Evolutionary conservation across 352 stramenopile genomes (phyloP), one percentile per base, ranked within the genome.

Genomic region (Globisporangium sylvaticum): DNA sequence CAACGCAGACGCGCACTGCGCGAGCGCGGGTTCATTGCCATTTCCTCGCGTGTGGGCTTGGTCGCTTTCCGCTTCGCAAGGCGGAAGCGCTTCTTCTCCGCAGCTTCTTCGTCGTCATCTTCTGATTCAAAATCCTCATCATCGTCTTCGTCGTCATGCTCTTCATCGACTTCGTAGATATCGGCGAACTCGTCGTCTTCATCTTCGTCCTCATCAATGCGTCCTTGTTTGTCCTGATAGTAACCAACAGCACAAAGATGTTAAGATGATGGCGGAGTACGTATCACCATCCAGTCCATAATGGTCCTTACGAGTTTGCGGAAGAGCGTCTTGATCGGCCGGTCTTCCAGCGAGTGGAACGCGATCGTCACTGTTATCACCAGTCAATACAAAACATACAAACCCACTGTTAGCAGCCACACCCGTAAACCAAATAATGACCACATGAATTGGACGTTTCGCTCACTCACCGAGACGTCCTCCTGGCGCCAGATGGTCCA

Each of bases 281-380:
- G 1, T n/a, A n/a, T n/a, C n/a, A 15, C 6, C 22, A 37, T 22
- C 15, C 2, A 15, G 15, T 55, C 14, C 8, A 5, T 18, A 12
- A 15, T 44, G 20, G 12, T 12, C 24, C 73, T 20, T 74, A 92
- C 81, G 58, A 91, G 65, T 32, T 79, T 67, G 8, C 87, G 80
- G 62, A 94, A 92, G 24, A 92, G 78, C 9, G 77, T 67, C 73
- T 94, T 94, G 66, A 94, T 94, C 29, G 84, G 84, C 18, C 87
- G 84, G 62, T 94, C 87, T 57, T 94, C 87, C 18, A 94, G 74
- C 6, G 87, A 94, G 75, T 94, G 87, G 65, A 94, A 94, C 55
- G 87, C 87, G 62, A 94, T 94, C 8, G 86, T 90, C 22, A 79
- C 83, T 89, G 64, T 4, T n/a, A 9, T 9, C 14, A 32, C 20